A percentile compares a stretch with the other conserved stretches of the same genome.
Evolutionary conservation across 768 basidiomycete genomes (phyloP).

Genomic region (Lactarius indigo): DNA sequence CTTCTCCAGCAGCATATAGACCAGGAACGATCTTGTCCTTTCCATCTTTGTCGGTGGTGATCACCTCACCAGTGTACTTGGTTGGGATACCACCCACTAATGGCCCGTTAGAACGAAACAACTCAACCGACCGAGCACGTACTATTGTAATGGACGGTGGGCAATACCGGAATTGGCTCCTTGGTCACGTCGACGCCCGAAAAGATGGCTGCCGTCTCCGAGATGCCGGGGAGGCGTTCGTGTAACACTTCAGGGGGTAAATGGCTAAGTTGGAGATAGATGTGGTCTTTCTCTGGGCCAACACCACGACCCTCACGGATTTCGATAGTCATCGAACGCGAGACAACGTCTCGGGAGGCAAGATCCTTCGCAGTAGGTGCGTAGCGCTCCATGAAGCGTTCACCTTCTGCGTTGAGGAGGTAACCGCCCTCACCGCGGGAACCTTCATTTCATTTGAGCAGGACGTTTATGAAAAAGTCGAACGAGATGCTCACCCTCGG

Average conservation of each 20-base stretch:
- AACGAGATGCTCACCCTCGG: conserved; percentile 64
- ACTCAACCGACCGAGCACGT: conserved; percentile 34
- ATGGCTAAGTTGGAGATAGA: conserved; percentile 96
- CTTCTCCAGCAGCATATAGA: conserved; percentile 97
- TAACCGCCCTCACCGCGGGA: conserved; percentile 99
- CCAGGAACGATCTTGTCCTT: conserved; percentile 95
- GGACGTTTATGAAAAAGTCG: not conserved
- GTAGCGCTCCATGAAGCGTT: conserved; percentile 99
- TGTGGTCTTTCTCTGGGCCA: conserved; percentile 96
- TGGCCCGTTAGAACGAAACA: conserved; percentile 24
- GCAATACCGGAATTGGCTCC: conserved; percentile 97
- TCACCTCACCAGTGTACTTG: conserved; percentile 94
- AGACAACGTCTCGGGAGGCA: conserved; percentile 98
- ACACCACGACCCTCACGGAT: conserved; percentile 99
- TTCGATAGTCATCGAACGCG: conserved; percentile 98
- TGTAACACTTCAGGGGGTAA: conserved; percentile 93
- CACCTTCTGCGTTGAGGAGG: conserved; percentile 95
- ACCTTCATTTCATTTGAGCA: conserved; percentile 44
- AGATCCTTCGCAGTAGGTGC: conserved; percentile 99
- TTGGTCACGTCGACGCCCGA: conserved; percentile 99
- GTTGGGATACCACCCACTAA: conserved; percentile 99
- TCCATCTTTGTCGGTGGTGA: conserved; percentile 84
- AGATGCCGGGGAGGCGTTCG: conserved; percentile 97
- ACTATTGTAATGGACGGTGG: conserved; percentile 99
- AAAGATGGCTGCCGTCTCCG: conserved; percentile 99